Conservation (phyloP, 208 protist species). For the Crithidia acanthocephali region DNA sequence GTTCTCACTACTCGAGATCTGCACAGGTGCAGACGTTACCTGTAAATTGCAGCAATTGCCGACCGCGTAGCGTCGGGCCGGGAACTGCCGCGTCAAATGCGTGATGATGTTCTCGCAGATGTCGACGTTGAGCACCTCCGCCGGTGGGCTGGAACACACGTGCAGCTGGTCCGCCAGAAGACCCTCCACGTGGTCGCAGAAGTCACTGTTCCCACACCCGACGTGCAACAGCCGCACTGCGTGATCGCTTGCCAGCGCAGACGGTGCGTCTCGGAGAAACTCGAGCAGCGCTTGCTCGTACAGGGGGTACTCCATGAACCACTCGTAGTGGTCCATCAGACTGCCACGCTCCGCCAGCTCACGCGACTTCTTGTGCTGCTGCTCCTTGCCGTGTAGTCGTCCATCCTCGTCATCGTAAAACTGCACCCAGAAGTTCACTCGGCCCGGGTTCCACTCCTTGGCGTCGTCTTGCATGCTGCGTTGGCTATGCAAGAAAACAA, state of each 20-base stretch:
- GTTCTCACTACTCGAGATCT: no score
- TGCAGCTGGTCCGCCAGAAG: slow-evolving; percentile 1
- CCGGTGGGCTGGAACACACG: not conserved
- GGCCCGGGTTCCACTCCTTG: slow-evolving; percentile 44
- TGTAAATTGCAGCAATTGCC: slow-evolving; percentile 58
- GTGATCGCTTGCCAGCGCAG: not conserved
- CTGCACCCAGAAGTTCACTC: slow-evolving; percentile 53
- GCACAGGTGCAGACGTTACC: no score
- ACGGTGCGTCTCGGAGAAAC: slow-evolving; percentile 6
- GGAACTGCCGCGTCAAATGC: slow-evolving; percentile 33
- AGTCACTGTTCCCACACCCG: slow-evolving; percentile 72
- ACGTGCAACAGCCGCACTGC: slow-evolving; percentile 47
- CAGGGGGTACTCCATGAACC: slow-evolving; percentile 59
- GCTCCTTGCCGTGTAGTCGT: slow-evolving; percentile 42
- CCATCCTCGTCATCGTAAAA: slow-evolving; percentile 60
- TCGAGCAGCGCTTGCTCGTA: slow-evolving; percentile 39
- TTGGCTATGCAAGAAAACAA: not conserved
- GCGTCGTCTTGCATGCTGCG: slow-evolving; percentile 35
- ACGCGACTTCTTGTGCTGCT: slow-evolving; percentile 25
- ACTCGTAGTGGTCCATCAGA: slow-evolving; percentile 71
- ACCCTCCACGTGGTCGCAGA: slow-evolving; percentile 44
- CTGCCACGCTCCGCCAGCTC: slow-evolving; percentile 37
- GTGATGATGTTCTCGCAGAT: slow-evolving; percentile 55
- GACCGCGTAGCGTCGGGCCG: slow-evolving; percentile 42
- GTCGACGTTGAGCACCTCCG: slow-evolving; percentile 60